A percentile compares a stretch with the other conserved stretches of the same genome.
These are phyloP conservation scores for Cercospora brassicicola DNA, from an alignment of 2,329 filamentous ascomycete species.

Conservation along the genomic window DNA sequence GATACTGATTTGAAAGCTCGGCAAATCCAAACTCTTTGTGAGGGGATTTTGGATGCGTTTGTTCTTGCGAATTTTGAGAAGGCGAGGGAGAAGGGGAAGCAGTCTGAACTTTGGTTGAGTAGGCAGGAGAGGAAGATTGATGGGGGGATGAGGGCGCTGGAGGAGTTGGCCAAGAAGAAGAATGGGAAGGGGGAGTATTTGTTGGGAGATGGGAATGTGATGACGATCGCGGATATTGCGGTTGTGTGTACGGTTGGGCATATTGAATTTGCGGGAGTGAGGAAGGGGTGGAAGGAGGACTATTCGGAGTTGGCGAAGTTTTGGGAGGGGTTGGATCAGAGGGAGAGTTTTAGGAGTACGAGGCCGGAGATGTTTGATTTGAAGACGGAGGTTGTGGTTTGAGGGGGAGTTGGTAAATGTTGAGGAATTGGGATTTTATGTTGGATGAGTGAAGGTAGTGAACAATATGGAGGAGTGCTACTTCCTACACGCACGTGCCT, in stretches of 20 bases:
- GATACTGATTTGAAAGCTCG: conserved; percentile 21
- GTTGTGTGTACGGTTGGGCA: conserved; percentile 25
- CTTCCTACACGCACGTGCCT: no score
- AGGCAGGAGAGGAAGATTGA: conserved; percentile 25
- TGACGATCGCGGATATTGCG: conserved; percentile 29
- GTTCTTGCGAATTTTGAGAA: conserved; percentile 26
- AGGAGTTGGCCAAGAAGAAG: conserved; percentile 17
- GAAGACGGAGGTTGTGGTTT: conserved; percentile 13
- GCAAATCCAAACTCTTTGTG: conserved; percentile 20
- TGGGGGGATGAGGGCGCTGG: conserved; percentile 22
- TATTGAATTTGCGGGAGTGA: conserved; percentile 21
- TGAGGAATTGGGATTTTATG: no score
- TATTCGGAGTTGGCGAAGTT: conserved; percentile 23
- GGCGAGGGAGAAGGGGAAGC: conserved; percentile 16
- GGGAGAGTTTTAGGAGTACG: conserved; percentile 19
- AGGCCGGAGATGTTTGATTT: conserved; percentile 25
- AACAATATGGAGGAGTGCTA: background rate
- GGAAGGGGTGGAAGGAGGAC: conserved; percentile 22
- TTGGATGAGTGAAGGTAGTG: background rate
- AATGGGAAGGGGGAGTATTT: conserved; percentile 15
- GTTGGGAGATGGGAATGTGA: conserved; percentile 10
- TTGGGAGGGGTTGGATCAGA: conserved; percentile 22
- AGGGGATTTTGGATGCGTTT: conserved; percentile 26
- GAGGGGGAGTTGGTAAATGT: background rate
- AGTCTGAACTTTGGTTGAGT: conserved; percentile 17